A percentile compares a stretch with the other conserved stretches of the same genome.
phyloP scores from a whole-genome alignment of 192 early-diverging fungal species.

The Entomortierella lignicola region DNA sequence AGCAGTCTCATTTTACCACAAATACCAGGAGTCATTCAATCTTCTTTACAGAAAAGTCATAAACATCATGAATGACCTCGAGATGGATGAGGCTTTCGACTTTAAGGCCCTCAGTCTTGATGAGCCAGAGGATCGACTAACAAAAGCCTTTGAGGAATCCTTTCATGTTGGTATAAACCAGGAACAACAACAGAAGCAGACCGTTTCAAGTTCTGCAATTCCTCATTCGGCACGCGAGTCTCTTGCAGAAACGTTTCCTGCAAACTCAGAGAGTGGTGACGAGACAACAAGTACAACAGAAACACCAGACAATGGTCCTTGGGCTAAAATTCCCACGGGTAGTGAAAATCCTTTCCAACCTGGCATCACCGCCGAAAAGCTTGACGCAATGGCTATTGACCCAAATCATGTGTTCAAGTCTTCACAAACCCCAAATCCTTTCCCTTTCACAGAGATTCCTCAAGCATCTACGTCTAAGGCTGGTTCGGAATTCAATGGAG shows the following conservation, averaged over 20 bases:
- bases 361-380: slow-evolving; percentile 27
- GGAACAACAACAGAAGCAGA: background rate
- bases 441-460: slow-evolving; percentile 17
- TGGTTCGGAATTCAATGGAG: background rate
- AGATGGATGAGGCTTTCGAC: slow-evolving; percentile 44
- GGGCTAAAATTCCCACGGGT: slow-evolving; percentile 26
- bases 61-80: slow-evolving; percentile 20
- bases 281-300: background rate
- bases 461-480: background rate
- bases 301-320: slow-evolving; percentile 27
- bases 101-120: slow-evolving; percentile 32
- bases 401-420: slow-evolving; percentile 50
- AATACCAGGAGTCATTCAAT: background rate
- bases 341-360: slow-evolving; percentile 27
- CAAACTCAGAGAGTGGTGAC: background rate
- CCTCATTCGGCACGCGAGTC: background rate
- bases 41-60: background rate
- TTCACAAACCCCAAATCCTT: slow-evolving; percentile 17
- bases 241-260: background rate
- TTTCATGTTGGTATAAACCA: slow-evolving; percentile 1
- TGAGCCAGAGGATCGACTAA: slow-evolving; percentile 25
- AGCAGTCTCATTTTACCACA: too few relatives aligned
- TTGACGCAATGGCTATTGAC: slow-evolving; percentile 47
- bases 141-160: slow-evolving; percentile 14
- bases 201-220: slow-evolving; percentile 3